Evolutionary conservation across 352 stramenopile species (phyloP).

Genomic region (Phytophthora megakarya): DNA sequence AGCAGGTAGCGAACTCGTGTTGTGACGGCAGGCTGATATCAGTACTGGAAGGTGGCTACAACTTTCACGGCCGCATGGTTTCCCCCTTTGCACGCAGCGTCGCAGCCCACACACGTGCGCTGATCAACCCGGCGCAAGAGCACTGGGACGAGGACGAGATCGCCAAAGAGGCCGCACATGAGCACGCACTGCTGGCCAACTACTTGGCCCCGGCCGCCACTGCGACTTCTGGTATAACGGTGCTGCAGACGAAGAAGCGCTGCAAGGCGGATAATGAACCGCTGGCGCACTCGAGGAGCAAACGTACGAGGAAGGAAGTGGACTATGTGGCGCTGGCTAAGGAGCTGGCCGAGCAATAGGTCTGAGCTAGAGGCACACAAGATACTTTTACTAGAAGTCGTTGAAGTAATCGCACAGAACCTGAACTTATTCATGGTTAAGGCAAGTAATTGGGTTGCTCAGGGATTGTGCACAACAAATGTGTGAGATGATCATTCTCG

Average conservation of each 20-base stretch:
- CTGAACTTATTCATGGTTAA: too few species aligned
- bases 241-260: conserved; percentile 46
- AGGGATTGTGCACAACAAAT: too few species aligned
- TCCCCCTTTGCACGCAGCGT: conserved; percentile 83
- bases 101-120: conserved; percentile 65
- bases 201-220: conserved; percentile 38
- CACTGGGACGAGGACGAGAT: conserved; percentile 52
- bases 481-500: too few species aligned
- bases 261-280: conserved; percentile 11
- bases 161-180: conserved; percentile 55
- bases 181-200: conserved; percentile 53
- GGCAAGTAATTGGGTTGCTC: too few species aligned
- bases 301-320: conserved; percentile 60
- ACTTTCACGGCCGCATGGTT: conserved; percentile 83
- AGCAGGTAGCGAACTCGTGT: conserved; percentile 73
- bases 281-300: conserved; percentile 39
- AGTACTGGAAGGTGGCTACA: conserved; percentile 88
- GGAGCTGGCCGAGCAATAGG: conserved; percentile 48
- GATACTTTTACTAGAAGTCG: too few species aligned
- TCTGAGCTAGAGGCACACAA: too few species aligned
- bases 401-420: too few species aligned
- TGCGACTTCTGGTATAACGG: conserved; percentile 14
- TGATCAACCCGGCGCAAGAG: conserved; percentile 56
- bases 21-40: conserved; percentile 80
- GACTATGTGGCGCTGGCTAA: conserved; percentile 74